Conservation (phyloP, 1,284 basidiomycete genomes). For the Rhodotorula sp. region DNA sequence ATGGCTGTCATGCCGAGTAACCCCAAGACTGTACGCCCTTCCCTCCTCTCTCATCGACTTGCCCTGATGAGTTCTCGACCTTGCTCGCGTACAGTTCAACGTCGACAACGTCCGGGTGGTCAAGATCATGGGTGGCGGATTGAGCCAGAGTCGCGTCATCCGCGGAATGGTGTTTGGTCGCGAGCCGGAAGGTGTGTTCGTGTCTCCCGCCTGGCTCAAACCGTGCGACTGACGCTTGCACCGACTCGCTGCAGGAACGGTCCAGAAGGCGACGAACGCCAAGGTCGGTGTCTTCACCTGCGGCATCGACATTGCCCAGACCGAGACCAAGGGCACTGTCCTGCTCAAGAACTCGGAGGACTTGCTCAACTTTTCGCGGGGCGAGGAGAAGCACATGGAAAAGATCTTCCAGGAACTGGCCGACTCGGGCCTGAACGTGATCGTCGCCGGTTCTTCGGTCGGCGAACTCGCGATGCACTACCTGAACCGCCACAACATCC, state of each 20-base stretch:
- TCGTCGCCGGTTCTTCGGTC: conserved; percentile 87
- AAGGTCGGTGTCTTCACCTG: conserved; percentile 95
- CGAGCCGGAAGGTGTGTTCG: conserved; percentile 78
- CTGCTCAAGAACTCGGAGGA: conserved; percentile 94
- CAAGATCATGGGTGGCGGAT: conserved; percentile 93
- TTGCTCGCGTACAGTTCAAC: conserved; percentile 62
- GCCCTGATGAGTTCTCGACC: conserved; percentile 9
- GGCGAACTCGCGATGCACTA: conserved; percentile 98
- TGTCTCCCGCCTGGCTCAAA: not conserved
- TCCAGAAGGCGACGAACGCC: conserved; percentile 76
- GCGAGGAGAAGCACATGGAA: conserved; percentile 93
- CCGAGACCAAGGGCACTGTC: conserved; percentile 98
- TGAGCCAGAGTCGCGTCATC: conserved; percentile 80
- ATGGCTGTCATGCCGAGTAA: conserved; percentile 85
- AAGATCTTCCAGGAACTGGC: conserved; percentile 98
- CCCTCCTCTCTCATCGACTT: conserved; percentile 28
- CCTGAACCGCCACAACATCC: conserved; percentile 88
- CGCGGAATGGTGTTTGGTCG: conserved; percentile 98
- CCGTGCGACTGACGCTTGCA: not conserved
- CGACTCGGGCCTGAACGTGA: conserved; percentile 87
- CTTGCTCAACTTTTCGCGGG: conserved; percentile 91
- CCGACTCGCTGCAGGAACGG: conserved; percentile 56
- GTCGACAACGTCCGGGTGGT: conserved; percentile 98
- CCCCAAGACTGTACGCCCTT: conserved; percentile 35
- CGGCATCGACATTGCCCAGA: conserved; percentile 88